These are phyloP conservation scores for Patellifolia procumbens DNA, from an alignment of 179 eudicot genomes.

Conservation along the genomic window DNA sequence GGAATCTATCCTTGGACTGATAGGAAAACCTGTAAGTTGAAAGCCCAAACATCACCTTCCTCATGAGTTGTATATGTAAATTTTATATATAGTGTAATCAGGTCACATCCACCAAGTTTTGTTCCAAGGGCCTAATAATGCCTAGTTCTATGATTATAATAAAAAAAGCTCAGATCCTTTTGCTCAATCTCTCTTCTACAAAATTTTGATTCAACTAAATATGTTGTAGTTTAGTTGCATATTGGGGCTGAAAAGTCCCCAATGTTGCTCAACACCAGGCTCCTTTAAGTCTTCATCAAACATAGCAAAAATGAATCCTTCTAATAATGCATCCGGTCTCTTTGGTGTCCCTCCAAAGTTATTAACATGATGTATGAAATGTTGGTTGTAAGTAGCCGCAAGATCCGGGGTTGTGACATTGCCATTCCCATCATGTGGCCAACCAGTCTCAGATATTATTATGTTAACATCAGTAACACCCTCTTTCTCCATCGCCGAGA, in stretches of 20 bases:
- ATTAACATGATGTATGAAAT: conserved; percentile 24
- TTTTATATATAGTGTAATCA: conserved; percentile 15
- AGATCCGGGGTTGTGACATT: conserved; percentile 35
- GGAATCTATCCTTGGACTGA: conserved; percentile 61
- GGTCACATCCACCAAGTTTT: conserved; percentile 22
- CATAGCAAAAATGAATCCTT: conserved; percentile 42
- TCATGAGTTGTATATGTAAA: conserved; percentile 24
- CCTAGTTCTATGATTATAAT: background rate
- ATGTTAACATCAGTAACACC: conserved; percentile 33
- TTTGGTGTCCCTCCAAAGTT: conserved; percentile 39
- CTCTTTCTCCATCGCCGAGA: conserved; percentile 42
- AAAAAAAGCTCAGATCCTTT: background rate
- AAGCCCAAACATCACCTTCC: background rate
- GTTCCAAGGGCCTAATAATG: conserved; percentile 10
- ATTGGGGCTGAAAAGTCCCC: conserved; percentile 44
- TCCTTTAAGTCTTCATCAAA: conserved; percentile 43
- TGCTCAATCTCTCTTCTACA: background rate
- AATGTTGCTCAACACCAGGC: conserved; percentile 45
- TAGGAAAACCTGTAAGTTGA: conserved; percentile 34
- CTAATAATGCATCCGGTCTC: conserved; percentile 24
- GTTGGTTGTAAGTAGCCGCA: conserved; percentile 44
- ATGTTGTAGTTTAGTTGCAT: conserved; percentile 37
- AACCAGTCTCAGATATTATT: conserved; percentile 44
- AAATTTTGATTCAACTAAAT: conserved; percentile 5
- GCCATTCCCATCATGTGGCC: conserved; percentile 51